Evolutionary conservation across 164 flowering plant species (phyloP), one percentile per base, ranked within the genome.

Genomic region (Dillenia turbinata): DNA sequence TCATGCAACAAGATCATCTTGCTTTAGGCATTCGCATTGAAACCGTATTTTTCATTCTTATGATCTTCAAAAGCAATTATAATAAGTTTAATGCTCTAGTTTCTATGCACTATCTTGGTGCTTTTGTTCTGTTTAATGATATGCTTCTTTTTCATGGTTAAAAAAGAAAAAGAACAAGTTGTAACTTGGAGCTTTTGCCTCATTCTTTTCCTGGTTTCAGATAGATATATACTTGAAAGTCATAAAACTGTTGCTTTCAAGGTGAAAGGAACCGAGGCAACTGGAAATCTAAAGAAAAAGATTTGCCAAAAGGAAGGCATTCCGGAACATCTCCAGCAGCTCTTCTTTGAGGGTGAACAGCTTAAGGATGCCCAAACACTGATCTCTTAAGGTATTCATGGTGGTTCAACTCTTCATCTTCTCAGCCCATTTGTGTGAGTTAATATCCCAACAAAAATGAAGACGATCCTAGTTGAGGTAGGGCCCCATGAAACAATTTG

Each of bases 151-250:
- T 33, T 33, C 40, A 6, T 33, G 7, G 1, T 19, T 19, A 19
- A 19, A 19, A 19, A 19, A 19, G n/a, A 19, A 19, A 19, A 19
- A 19, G 22, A 19, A 19, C 22, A 19, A 19, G 22, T 19, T 19
- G 22, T 19, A 19, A 19, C 22, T 19, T 19, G 22, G 22, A 19
- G 22, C 22, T 19, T 19, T 19, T 19, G 22, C 22, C 1, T 19
- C 22, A 1, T 19, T 19, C 22, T 19, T 19, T 19, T 19, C 22
- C 22, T 19, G 5, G 33, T 58, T 64, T 24, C 61, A 62, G 71
- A 57, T 68, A 14, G 58, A 64, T 12, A 15, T 71, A 47, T 68
- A 61, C 55, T 57, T 71, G 64, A 71, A 65, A 64, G 58, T 75
- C 40, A 54, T 19, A 9, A 75, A 66, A 68, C 68, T 13, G 50